phyloP scores from a whole-genome alignment of 495 filamentous ascomycete genomes.

The Neurospora tetraspora region DNA sequence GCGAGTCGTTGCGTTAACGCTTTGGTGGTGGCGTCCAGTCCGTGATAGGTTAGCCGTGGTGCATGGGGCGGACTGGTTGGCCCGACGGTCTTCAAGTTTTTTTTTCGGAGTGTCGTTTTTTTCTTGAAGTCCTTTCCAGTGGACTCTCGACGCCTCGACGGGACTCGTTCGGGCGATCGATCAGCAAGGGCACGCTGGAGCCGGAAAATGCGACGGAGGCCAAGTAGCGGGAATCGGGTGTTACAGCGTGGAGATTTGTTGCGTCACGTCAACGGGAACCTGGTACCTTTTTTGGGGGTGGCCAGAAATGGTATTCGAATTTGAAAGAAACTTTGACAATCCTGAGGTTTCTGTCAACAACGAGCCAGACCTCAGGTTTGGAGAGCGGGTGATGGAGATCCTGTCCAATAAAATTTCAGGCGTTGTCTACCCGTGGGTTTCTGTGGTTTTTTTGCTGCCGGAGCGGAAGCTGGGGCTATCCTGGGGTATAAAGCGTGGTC shows the following conservation, averaged over 20 bases:
- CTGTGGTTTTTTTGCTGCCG: not conserved
- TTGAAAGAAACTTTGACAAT: not conserved
- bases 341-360: not conserved
- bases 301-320: not conserved
- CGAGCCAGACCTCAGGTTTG: not conserved
- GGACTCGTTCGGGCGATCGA: not conserved
- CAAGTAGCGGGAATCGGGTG: not conserved
- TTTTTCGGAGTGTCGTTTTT: not conserved
- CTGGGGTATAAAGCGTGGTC: not conserved
- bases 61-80: not conserved
- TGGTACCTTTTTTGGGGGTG: not conserved
- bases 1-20: not conserved
- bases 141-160: not conserved
- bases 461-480: not conserved
- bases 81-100: not conserved
- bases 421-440: not conserved
- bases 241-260: not conserved
- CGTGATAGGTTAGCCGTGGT: not conserved
- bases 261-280: not conserved
- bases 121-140: not conserved
- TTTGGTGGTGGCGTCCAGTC: not conserved
- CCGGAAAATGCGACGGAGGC: not conserved
- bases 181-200: not conserved
- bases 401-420: not conserved
- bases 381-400: not conserved